phyloP scores from a whole-genome alignment of 2,329 filamentous ascomycete species.

The Neopestalotiopsis rosae region DNA sequence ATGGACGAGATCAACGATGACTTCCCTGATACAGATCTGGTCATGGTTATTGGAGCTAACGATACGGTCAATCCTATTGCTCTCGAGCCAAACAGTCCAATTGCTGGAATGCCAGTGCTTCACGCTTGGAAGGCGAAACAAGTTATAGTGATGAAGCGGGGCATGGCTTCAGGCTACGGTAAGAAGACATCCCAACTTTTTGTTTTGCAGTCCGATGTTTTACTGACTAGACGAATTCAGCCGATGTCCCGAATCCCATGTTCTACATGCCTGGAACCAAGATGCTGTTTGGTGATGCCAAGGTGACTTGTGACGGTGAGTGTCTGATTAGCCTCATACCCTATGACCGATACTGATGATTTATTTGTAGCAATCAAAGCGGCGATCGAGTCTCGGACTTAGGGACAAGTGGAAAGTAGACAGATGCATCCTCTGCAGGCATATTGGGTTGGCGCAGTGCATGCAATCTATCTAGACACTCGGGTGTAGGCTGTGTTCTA shows the following conservation, averaged over 20 bases:
- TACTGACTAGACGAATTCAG: constrained; percentile 43
- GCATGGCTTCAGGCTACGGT: constrained; percentile 88
- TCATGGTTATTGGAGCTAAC: constrained; percentile 88
- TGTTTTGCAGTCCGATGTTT: neutral
- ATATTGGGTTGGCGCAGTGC: neutral
- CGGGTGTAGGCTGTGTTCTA: no score
- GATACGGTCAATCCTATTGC: constrained; percentile 93
- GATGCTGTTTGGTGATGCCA: constrained; percentile 93
- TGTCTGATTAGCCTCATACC: constrained; percentile 20
- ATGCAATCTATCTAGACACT: no score
- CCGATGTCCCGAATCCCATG: constrained; percentile 92
- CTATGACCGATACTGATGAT: neutral
- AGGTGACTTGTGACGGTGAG: constrained; percentile 79
- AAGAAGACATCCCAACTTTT: constrained; percentile 36
- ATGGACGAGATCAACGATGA: constrained; percentile 98
- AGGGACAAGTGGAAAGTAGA: constrained; percentile 24
- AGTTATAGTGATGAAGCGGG: constrained; percentile 91
- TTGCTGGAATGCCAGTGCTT: constrained; percentile 91
- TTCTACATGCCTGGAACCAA: constrained; percentile 89
- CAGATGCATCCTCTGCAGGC: neutral
- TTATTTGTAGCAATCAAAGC: constrained; percentile 45
- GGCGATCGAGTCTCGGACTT: constrained; percentile 38
- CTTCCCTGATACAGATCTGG: constrained; percentile 83
- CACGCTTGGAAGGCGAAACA: constrained; percentile 95
- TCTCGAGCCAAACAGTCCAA: constrained; percentile 80